Base-by-base conservation (phyloP, 768 basidiomycete genomes). In the Lactarius hengduanensis region DNA sequence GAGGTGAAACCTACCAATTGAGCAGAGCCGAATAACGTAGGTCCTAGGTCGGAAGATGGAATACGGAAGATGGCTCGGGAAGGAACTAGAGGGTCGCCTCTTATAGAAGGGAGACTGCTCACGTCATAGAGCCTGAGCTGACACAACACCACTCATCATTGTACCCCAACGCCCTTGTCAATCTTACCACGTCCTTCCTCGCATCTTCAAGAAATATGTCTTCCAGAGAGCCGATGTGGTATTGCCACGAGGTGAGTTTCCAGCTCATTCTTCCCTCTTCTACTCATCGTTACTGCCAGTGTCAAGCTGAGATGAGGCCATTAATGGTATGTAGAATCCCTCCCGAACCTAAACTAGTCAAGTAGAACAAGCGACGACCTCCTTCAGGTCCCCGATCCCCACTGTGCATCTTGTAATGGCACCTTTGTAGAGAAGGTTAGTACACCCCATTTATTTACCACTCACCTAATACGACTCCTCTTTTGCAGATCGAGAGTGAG, bases 291-390 rank as follows among this genome's bases (percentile, higher is more conserved):
- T 59, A 38, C 54, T 65, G 16, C 73, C 34, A 95, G 94, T 96
- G 94, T 73, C 83, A 87, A 74, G 86, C 90, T 61, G 92, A 96
- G 78, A 95, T 92, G 92, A 80, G 89, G 61, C 92, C 94, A 1
- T 78, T 94, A 56, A 92, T 91, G 90, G 92, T 93, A 70, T 50
- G 67, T 66, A 64, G 18, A n/a, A 54, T 15, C 40, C 55, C 69
- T 47, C 66, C 60, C 40, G 65, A 60, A 30, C 34, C 66, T 63
- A 70, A 68, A 68, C 57, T 58, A 69, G 32, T 34, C 43, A 61
- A 56, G 41, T 32, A 43, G 26, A 32, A 38, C n/a, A 18, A 26
- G 11, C 4, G 11, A 40, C 20, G 43, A 36, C 26, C 28, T 59
- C 30, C 28, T 36, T 59, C 73, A 94, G 92, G 82, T 86, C 4